phyloP scores from a whole-genome alignment of 768 basidiomycete genomes.

The Psilocybe subaeruginosa region DNA sequence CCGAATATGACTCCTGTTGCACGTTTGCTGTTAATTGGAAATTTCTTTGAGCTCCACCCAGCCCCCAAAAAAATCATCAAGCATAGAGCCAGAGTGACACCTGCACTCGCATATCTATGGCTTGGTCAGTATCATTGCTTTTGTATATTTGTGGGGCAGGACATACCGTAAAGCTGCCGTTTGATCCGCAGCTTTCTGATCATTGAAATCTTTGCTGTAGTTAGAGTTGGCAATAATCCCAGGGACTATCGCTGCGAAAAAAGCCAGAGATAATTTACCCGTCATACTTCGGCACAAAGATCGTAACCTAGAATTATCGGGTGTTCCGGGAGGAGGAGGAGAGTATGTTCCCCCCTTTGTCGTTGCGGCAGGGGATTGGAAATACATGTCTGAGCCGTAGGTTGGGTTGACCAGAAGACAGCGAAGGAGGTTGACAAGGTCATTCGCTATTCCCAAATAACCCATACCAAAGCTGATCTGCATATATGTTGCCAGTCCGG shows the following conservation, averaged over 20 bases:
- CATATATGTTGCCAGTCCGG: slow-evolving; percentile 29
- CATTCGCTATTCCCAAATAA: slow-evolving; percentile 35
- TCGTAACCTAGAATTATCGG: slow-evolving; percentile 33
- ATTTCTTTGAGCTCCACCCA: slow-evolving; percentile 26
- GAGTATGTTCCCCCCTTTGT: slow-evolving; percentile 25
- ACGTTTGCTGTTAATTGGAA: slow-evolving; percentile 31
- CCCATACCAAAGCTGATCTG: slow-evolving; percentile 35
- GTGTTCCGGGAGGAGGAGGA: slow-evolving; percentile 28
- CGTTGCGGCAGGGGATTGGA: slow-evolving; percentile 27
- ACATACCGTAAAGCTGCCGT: slow-evolving; percentile 24
- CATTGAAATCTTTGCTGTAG: slow-evolving; percentile 21
- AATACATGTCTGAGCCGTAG: slow-evolving; percentile 32
- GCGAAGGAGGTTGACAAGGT: slow-evolving; percentile 37
- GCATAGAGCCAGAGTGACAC: slow-evolving; percentile 5
- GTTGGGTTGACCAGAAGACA: slow-evolving; percentile 44
- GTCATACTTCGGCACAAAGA: slow-evolving; percentile 31
- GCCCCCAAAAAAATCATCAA: slow-evolving; percentile 3
- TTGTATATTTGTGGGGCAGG: no score
- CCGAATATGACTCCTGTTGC: slow-evolving; percentile 23
- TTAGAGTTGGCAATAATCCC: slow-evolving; percentile 31
- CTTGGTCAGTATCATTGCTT: background rate
- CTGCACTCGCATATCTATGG: slow-evolving; percentile 28
- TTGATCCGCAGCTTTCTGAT: slow-evolving; percentile 22
- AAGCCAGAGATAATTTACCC: slow-evolving; percentile 25
- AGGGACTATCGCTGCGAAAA: slow-evolving; percentile 32